Percentiles rank a stretch among this genome's conserved stretches.
Conservation (phyloP, 2,329 filamentous ascomycete species). For the Pseudogymnoascus sp. region DNA sequence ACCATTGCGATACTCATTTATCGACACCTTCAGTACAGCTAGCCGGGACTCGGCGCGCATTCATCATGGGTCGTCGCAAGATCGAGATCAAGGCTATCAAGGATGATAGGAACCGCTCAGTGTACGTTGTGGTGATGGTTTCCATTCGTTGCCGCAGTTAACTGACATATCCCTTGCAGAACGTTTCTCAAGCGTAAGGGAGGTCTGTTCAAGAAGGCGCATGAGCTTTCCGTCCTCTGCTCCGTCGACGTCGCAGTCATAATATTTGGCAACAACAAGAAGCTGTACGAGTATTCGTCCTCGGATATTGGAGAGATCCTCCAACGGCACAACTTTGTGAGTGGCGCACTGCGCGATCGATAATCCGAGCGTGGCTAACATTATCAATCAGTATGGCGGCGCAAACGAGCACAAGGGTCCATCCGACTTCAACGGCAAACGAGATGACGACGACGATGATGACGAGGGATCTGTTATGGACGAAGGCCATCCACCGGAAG, state of each 20-base stretch:
- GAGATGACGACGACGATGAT: slow-evolving; percentile 65
- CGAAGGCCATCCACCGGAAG: slow-evolving; percentile 57
- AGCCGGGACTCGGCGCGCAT: slow-evolving; percentile 24
- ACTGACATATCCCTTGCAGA: slow-evolving; percentile 38
- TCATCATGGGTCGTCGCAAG: slow-evolving; percentile 88
- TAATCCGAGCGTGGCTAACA: slow-evolving; percentile 18
- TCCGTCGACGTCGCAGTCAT: slow-evolving; percentile 98
- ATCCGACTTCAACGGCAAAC: slow-evolving; percentile 76
- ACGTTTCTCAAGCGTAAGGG: slow-evolving; percentile 99
- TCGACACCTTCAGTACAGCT: not conserved
- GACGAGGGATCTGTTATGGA: slow-evolving; percentile 60
- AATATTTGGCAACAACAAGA: slow-evolving; percentile 98
- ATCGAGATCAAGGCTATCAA: slow-evolving; percentile 99
- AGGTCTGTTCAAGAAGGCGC: slow-evolving; percentile 97
- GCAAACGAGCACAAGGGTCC: slow-evolving; percentile 96
- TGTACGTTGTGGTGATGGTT: slow-evolving; percentile 54
- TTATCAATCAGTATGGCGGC: slow-evolving; percentile 63
- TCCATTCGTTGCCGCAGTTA: slow-evolving; percentile 8
- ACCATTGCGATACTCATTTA: not conserved
- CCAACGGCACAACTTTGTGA: slow-evolving; percentile 79
- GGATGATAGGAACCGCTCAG: slow-evolving; percentile 93
- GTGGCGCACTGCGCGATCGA: slow-evolving; percentile 31
- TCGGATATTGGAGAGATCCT: slow-evolving; percentile 88
- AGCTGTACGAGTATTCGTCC: slow-evolving; percentile 96
- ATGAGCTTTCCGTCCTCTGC: slow-evolving; percentile 95